phyloP scores from a whole-genome alignment of 1,139 yeast species.

The Candida glucosophila region DNA sequence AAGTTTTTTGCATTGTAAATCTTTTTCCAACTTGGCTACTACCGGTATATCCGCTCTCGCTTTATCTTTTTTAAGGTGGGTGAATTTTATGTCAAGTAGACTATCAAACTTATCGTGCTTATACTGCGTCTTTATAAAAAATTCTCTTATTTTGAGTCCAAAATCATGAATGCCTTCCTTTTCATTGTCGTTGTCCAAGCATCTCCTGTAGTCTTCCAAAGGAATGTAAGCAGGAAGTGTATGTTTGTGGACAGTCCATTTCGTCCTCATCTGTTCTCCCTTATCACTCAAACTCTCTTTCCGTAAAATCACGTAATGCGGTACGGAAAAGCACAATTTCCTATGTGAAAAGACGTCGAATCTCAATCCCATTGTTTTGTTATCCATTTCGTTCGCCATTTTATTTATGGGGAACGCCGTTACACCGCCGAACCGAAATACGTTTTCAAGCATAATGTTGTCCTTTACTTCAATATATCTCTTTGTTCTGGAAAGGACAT shows the following conservation, averaged over 20 bases:
- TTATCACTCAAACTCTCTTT: conserved; percentile 9
- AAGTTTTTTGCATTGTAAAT: conserved; percentile 18
- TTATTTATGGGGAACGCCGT: conserved; percentile 35
- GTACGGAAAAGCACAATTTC: conserved; percentile 14
- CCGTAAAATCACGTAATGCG: conserved; percentile 32
- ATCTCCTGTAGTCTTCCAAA: conserved; percentile 5
- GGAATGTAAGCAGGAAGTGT: conserved; percentile 29
- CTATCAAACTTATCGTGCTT: conserved; percentile 22
- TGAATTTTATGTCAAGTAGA: conserved; percentile 8
- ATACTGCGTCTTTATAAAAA: conserved; percentile 17
- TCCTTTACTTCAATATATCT: conserved; percentile 10
- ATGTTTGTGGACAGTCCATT: conserved; percentile 28
- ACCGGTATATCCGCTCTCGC: conserved; percentile 5
- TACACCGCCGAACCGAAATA: conserved; percentile 29
- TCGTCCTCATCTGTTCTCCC: conserved; percentile 3
- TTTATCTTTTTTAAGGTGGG: conserved; percentile 5
- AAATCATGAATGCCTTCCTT: conserved; percentile 6
- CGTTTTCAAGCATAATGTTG: conserved; percentile 29
- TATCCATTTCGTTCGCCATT: conserved; percentile 13
- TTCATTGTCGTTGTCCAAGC: conserved; percentile 3
- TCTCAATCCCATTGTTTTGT: conserved; percentile 25
- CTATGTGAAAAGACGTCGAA: conserved; percentile 24
- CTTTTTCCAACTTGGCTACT: conserved; percentile 12
- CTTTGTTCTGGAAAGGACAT: conserved; percentile 2
- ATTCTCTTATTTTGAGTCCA: conserved; percentile 11